These are phyloP conservation scores for Lactarius sp. DNA, from an alignment of 768 basidiomycete genomes.

Conservation along the genomic window DNA sequence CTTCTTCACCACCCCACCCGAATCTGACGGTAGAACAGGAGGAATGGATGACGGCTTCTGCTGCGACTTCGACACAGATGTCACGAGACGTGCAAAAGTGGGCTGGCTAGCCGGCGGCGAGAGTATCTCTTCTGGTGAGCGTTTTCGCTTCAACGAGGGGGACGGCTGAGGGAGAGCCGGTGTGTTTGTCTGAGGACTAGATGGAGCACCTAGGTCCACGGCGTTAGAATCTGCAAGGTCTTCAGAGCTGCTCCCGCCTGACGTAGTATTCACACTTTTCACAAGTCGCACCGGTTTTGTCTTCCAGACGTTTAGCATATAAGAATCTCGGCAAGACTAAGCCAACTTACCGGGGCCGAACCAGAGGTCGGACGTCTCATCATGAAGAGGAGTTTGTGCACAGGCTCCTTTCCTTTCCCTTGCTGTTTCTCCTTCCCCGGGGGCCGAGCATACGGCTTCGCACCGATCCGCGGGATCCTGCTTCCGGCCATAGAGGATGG, in stretches of 20 bases:
- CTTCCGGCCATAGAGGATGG: constrained; percentile 31
- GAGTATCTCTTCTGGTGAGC: constrained; percentile 6
- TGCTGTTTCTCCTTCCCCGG: constrained; percentile 9
- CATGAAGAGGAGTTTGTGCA: constrained; percentile 6
- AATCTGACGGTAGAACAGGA: background rate
- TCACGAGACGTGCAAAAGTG: constrained; percentile 14
- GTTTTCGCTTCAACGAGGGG: constrained; percentile 20
- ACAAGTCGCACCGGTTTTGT: constrained; percentile 22
- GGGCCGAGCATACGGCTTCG: constrained; percentile 33
- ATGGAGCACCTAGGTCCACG: constrained; percentile 1
- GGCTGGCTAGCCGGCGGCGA: constrained; percentile 8
- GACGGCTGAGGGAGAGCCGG: constrained; percentile 13
- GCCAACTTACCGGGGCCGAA: constrained; percentile 9
- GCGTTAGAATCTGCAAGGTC: constrained; percentile 1
- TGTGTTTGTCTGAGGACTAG: constrained; percentile 2
- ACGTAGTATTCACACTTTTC: background rate
- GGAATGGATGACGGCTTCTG: background rate
- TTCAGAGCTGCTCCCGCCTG: constrained; percentile 21
- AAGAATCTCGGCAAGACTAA: background rate
- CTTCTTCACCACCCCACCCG: constrained; percentile 7
- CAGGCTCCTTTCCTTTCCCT: constrained; percentile 14
- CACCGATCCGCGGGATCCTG: constrained; percentile 35
- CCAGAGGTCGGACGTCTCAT: constrained; percentile 5
- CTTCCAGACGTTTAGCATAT: constrained; percentile 9
- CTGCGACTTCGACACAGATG: background rate